phyloP scores from a whole-genome alignment of 495 filamentous ascomycete species.

The Aspergillus homomorphus region DNA sequence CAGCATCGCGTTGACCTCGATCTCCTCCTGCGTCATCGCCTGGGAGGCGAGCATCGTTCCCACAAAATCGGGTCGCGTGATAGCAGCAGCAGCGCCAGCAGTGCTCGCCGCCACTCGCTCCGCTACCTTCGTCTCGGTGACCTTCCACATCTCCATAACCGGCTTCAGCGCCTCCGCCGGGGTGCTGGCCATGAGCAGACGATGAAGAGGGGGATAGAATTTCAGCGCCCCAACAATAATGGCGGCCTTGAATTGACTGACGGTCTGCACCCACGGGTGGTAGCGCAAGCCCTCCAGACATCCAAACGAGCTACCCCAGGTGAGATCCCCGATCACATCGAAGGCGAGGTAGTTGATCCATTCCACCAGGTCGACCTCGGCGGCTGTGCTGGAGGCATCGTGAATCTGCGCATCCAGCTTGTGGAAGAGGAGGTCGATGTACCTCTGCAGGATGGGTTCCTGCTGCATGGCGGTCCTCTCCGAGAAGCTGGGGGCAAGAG shows the following conservation, averaged over 20 bases:
- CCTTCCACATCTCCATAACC: neutral
- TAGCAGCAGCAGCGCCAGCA: too few species aligned
- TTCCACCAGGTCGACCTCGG: constrained; percentile 11
- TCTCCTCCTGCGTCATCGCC: neutral
- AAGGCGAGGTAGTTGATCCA: constrained; percentile 24
- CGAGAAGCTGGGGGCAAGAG: constrained; percentile 5
- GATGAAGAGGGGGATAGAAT: neutral
- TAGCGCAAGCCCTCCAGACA: constrained; percentile 4
- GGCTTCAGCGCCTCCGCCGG: neutral
- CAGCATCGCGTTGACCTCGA: neutral
- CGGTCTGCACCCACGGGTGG: neutral
- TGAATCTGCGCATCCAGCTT: neutral
- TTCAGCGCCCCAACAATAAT: constrained; percentile 3
- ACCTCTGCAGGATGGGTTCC: neutral
- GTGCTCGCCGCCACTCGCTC: too few species aligned
- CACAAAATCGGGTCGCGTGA: neutral
- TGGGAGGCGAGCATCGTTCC: neutral
- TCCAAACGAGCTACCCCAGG: constrained; percentile 15
- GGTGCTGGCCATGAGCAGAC: neutral
- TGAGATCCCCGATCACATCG: constrained; percentile 21
- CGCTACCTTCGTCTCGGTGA: neutral
- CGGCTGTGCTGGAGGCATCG: neutral
- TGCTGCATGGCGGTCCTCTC: neutral
- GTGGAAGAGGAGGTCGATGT: neutral
- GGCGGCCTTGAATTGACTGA: neutral